Percentiles rank a stretch among this genome's conserved stretches.
Conservation (phyloP, 1,284 basidiomycete genomes). For the Microbotryum silenes-acaulis region DNA sequence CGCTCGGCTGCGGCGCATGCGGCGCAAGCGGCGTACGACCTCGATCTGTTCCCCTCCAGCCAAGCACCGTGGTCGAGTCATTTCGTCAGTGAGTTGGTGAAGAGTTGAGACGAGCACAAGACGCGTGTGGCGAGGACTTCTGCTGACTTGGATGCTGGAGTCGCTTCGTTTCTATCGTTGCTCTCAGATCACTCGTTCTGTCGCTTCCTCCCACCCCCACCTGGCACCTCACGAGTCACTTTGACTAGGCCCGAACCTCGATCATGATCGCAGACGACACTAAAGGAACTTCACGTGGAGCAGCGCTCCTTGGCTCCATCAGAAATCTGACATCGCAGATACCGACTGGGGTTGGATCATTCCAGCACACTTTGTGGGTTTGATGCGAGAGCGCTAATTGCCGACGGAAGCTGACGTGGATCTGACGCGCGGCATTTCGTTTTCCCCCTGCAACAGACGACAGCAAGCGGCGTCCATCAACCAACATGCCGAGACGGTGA, state of each 20-base stretch:
- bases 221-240: neutral
- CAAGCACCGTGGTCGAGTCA: no score
- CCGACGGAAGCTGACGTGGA: neutral
- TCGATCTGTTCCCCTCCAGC: no score
- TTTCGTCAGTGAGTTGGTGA: no score
- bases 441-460: neutral
- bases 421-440: neutral
- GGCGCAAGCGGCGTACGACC: no score
- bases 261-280: neutral
- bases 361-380: conserved; percentile 8
- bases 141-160: no score
- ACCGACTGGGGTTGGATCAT: conserved; percentile 2
- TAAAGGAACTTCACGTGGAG: neutral
- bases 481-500: conserved; percentile 24
- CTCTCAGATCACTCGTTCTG: neutral
- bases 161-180: neutral
- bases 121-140: no score
- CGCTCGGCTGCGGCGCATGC: no score
- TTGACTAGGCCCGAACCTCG: neutral
- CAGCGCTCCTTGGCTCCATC: conserved; percentile 2
- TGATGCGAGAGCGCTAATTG: neutral
- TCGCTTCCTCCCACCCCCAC: neutral
- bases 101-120: no score
- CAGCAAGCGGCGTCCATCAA: conserved; percentile 15
- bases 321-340: conserved; percentile 8